Conservation (phyloP, 2,329 filamentous ascomycete genomes). For the Phoma sp. region DNA sequence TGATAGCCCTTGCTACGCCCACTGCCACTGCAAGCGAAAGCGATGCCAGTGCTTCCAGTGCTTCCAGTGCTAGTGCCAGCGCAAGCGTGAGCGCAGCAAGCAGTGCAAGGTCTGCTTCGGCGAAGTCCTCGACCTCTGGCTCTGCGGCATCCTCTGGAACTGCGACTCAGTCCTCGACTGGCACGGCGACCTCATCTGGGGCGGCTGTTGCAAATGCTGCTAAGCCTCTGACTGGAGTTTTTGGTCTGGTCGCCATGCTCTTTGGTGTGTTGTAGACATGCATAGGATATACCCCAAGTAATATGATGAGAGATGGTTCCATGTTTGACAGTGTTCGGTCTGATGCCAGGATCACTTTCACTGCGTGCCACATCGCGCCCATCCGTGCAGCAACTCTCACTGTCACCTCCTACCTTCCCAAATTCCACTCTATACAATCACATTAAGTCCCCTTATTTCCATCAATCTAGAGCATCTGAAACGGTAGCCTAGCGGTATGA, state of each 20-base stretch:
- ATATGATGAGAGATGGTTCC: no score
- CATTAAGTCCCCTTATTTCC: no score
- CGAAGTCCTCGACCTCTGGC: conserved; percentile 5
- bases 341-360: no score
- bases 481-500: no score
- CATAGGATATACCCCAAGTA: no score
- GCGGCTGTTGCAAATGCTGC: conserved; percentile 9
- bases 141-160: conserved; percentile 4
- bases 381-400: no score
- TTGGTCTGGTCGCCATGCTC: conserved; percentile 13
- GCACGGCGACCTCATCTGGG: conserved; percentile 2
- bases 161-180: conserved; percentile 11
- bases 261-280: conserved; percentile 4
- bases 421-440: no score
- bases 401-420: no score
- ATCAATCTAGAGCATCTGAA: no score
- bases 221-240: conserved; percentile 8
- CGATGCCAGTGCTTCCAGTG: background rate
- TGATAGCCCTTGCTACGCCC: conserved; percentile 1
- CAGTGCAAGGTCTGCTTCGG: conserved; percentile 1
- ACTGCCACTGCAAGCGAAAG: background rate
- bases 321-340: no score
- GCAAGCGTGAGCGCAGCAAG: conserved; percentile 2
- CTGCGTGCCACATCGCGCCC: no score
- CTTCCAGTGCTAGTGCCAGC: background rate